Conservation (phyloP, 495 filamentous ascomycete genomes). For the Aspergillus avenaceus region DNA sequence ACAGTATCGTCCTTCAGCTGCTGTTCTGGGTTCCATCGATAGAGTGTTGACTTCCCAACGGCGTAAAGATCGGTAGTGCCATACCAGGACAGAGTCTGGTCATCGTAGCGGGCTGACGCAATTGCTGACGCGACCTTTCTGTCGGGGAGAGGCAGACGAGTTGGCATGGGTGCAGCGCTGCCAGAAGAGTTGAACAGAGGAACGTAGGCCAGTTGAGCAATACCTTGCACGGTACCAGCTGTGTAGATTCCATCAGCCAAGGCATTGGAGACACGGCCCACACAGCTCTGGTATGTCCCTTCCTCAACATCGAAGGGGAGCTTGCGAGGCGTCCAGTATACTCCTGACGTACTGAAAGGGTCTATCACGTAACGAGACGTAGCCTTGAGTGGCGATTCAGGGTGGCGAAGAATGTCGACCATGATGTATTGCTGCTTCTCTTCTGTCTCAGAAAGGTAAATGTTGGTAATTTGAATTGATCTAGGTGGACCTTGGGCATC, state of each 20-base stretch:
- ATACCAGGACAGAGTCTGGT: too few relatives aligned
- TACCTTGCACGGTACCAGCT: background rate
- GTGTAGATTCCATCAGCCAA: conserved; percentile 7
- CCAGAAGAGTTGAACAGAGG: conserved; percentile 5
- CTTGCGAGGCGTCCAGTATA: conserved; percentile 5
- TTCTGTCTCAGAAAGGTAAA: background rate
- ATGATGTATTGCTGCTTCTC: background rate
- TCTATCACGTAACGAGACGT: conserved; percentile 2
- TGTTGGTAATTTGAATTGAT: background rate
- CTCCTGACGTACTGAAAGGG: background rate
- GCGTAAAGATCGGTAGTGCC: conserved; percentile 2
- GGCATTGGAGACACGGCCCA: background rate
- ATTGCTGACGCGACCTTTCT: conserved; percentile 1
- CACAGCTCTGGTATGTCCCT: conserved; percentile 1
- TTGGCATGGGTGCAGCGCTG: background rate
- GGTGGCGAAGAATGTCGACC: background rate
- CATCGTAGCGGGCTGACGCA: background rate
- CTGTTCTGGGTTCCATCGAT: background rate
- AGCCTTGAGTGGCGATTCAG: background rate
- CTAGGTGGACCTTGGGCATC: background rate
- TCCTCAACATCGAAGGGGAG: background rate
- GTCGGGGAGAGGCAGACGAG: background rate
- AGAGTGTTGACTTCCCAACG: background rate
- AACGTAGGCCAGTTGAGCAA: background rate
- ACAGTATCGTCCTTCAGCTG: background rate